A percentile compares a stretch with the other conserved stretches of the same genome.
Conservation (phyloP, 2,329 filamentous ascomycete genomes). For the Metarhizium anisopliae region DNA sequence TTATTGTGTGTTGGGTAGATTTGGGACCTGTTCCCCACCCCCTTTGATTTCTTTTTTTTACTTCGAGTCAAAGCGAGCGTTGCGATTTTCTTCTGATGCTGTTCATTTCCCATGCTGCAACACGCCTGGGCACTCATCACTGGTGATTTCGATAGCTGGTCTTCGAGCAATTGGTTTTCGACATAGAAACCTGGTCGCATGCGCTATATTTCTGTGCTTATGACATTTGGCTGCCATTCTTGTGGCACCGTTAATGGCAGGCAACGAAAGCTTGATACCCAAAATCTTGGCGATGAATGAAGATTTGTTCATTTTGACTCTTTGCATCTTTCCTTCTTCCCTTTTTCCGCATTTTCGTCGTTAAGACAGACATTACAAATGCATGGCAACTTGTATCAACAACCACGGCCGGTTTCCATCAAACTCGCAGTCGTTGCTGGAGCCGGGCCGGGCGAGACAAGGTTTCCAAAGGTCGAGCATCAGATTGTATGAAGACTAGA, state of each 20-base stretch:
- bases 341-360: not conserved
- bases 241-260: slow-evolving; percentile 10
- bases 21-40: slow-evolving; percentile 7
- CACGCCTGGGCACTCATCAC: not conserved
- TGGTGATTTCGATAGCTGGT: slow-evolving; percentile 13
- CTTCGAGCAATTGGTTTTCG: slow-evolving; percentile 11
- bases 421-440: not conserved
- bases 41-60: slow-evolving; percentile 13
- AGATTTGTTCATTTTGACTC: slow-evolving; percentile 11
- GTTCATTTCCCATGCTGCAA: slow-evolving; percentile 6
- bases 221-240: not conserved
- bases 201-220: not conserved
- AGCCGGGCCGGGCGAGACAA: not conserved
- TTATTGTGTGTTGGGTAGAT: not conserved
- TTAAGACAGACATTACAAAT: too few relatives aligned
- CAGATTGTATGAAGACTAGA: not conserved
- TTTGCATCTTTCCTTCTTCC: not conserved
- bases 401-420: not conserved
- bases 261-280: slow-evolving; percentile 27
- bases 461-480: not conserved
- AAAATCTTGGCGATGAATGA: slow-evolving; percentile 18
- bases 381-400: not conserved
- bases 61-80: slow-evolving; percentile 10
- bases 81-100: slow-evolving; percentile 2
- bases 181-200: slow-evolving; percentile 13